Base-by-base conservation (phyloP, 1,139 yeast species). In the Saccharomycopsis hybrid region DNA sequence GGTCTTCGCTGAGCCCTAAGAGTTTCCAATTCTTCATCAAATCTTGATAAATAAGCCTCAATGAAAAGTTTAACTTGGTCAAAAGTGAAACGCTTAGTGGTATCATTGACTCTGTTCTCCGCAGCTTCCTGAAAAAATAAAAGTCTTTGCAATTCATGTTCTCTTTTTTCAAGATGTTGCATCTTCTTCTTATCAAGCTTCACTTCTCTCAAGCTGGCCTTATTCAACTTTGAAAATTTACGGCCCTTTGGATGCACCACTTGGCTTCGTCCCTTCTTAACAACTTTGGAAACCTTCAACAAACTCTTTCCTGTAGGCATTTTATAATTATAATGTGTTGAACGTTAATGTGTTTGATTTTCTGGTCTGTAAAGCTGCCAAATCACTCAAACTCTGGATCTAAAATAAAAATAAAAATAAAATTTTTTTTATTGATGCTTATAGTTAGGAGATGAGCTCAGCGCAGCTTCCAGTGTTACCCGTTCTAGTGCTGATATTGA, bases 161-260 rank as follows among this genome's bases (percentile, higher is more conserved):
- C 76, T 57, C 82, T 80, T 57, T 78, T 78, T 49, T 82, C 83
- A 36, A 74, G 66, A 56, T 77, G 77, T 43, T 71, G 70, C 43
- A 69, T 65, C 62, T 83, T 85, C 62, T 76, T 79, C 49, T 71
- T 71, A 43, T 74, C 75, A 48, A 90, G 69, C 64, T 85, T 86
- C 46, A 74, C 75, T 56, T 88, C 94, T 64, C 97, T 76, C 44
- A 88, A 68, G 1, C 94, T 80, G n/a, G 97, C 97, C 56, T 94
- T 72, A 54, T 82, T 83, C 51, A 90, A 70, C 65, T 85, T 89
- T 64, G 85, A 84, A 66, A 87, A 85, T 65, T 87, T 89, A 51
- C 97, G 76, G 5, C 97, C 96, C 61, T 83, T 84, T 40, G 95
- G 89, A 64, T 90, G 97, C 58, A 90, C 73, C 32, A 76, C 70